Base-by-base conservation (phyloP, 352 stramenopile genomes). In the Pythium myriotylum region DNA sequence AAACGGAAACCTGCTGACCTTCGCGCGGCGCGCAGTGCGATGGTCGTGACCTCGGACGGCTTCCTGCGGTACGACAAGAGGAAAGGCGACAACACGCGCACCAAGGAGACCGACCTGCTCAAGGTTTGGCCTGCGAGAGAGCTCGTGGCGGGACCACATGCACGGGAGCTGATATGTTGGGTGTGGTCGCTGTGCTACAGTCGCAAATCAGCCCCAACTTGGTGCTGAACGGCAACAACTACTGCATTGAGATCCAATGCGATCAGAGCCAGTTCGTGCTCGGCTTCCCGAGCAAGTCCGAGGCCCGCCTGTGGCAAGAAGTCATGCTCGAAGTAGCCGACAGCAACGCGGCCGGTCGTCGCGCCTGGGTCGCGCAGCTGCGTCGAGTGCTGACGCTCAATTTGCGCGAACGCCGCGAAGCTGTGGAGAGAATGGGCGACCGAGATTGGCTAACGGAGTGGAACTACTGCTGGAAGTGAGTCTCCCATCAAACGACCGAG, bases 371-470 rank as follows among this genome's bases (percentile, higher is more conserved):
- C 24, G 73, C 72, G 7, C 85, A 80, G 40, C 56, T 94, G 41
- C 71, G 71, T 23, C 77, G 59, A 12, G 72, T 86, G 49, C 50
- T 91, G 41, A 76, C 68, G n/a, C 68, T 91, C 9, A 67, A 67
- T 0, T 54, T 86, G 19, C 68, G 63, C 12, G 76, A 92, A 32
- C 80, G 86, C 41, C 69, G 70, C 1, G 65, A 86, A 7, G 39
- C 92, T 17, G 71, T 90, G 19, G 54, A 69, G 0, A 62, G 72
- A 0, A 90, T 94, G 77, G 72, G 74, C 13, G 70, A 89, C 12
- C 70, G 86, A 16, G 86, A 94, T 60, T 94, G 86, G 86, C 75
- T 86, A 47, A 88, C 72, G 23, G 86, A 94, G 59, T 94, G 86
- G 86, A 80, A 81, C 22, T 90, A 88, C 39, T 93, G 84, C 39